A percentile compares a stretch with the other conserved stretches of the same genome.
phyloP scores from a whole-genome alignment of 129 eudicot species.

The Erigeron canadensis region DNA sequence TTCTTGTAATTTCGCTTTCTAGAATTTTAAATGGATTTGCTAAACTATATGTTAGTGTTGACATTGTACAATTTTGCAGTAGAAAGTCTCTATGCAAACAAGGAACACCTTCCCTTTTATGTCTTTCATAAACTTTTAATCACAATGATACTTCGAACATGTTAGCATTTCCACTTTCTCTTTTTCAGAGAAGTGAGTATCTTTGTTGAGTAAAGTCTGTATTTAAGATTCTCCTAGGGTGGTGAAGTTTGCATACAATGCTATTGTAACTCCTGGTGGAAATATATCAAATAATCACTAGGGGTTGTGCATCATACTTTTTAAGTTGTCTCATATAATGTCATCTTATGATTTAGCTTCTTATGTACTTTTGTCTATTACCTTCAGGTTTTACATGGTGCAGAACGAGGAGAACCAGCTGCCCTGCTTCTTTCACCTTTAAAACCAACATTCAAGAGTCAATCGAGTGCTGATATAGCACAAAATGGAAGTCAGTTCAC shows the following conservation, averaged over 20 bases:
- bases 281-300: not conserved
- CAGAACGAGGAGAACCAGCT: constrained; percentile 90
- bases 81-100: not conserved
- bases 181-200: not conserved
- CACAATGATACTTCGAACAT: not conserved
- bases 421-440: constrained; percentile 85
- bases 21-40: not conserved
- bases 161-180: not conserved
- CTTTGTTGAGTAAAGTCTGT: not conserved
- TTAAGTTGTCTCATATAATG: constrained; percentile 1
- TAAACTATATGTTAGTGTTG: constrained; percentile 3
- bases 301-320: not conserved
- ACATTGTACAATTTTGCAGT: not conserved
- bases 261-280: not conserved
- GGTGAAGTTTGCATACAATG: not conserved
- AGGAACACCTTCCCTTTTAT: not conserved
- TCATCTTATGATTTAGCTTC: constrained; percentile 15
- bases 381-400: constrained; percentile 86
- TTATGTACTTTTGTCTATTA: constrained; percentile 16
- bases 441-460: constrained; percentile 70
- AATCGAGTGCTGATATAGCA: constrained; percentile 39
- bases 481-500: constrained; percentile 87
- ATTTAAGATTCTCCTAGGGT: too few relatives aligned
- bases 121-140: not conserved
- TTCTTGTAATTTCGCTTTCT: not conserved